Conservation (phyloP, 306 rosid genomes). For the Citrullus colocynthis region DNA sequence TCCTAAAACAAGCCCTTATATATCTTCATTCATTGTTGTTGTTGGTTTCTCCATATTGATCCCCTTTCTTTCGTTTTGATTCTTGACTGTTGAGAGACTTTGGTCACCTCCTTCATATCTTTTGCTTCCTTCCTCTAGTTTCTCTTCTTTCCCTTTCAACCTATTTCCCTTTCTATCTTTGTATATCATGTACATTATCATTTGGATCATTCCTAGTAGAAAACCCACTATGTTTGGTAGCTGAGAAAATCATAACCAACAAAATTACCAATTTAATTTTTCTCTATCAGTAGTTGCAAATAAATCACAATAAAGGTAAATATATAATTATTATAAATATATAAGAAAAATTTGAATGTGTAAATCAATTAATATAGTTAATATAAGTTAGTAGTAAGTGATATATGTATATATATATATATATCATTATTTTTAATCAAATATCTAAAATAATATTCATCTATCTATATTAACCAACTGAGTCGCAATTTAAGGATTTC, state of each 20-base stretch:
- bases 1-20: not conserved
- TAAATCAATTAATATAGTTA: too few species aligned
- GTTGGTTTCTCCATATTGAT: not conserved
- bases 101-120: not conserved
- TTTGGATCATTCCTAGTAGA: conserved; percentile 39
- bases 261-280: not conserved
- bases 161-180: conserved; percentile 11
- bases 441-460: too few species aligned
- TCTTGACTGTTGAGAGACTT: not conserved
- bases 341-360: not conserved
- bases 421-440: too few species aligned
- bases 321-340: not conserved
- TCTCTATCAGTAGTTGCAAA: not conserved
- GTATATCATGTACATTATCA: conserved; percentile 40
- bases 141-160: not conserved
- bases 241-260: conserved; percentile 11
- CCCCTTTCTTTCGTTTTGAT: not conserved
- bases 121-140: not conserved
- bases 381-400: not conserved
- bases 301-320: not conserved
- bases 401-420: too few species aligned
- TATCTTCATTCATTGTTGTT: not conserved
- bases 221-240: conserved; percentile 58
- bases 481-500: too few species aligned
- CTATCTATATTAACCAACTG: too few species aligned